Conservation (phyloP, 805 yeast species). For the Cyberlindnera meyerae region DNA sequence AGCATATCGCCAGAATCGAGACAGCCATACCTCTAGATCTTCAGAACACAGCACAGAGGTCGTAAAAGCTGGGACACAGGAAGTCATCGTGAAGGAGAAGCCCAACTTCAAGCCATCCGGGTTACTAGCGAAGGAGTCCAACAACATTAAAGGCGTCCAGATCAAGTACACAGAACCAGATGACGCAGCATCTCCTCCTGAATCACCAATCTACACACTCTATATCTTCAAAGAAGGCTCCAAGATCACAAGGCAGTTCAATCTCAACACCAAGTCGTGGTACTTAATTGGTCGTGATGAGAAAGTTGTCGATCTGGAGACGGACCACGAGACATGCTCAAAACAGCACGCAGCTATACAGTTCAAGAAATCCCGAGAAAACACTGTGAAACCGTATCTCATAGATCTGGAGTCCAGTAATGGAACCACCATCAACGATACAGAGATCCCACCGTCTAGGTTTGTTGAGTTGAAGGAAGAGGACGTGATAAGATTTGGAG, state of each 20-base stretch:
- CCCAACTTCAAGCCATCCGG: slow-evolving; percentile 40
- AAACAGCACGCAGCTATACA: slow-evolving; percentile 48
- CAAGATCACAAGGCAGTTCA: slow-evolving; percentile 21
- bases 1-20: no score
- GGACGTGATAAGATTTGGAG: slow-evolving; percentile 39
- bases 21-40: background rate
- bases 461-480: slow-evolving; percentile 38
- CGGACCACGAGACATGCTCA: slow-evolving; percentile 35
- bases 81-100: slow-evolving; percentile 15
- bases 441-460: slow-evolving; percentile 34
- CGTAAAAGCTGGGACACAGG: background rate
- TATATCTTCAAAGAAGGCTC: slow-evolving; percentile 28
- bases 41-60: background rate
- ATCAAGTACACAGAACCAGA: slow-evolving; percentile 35
- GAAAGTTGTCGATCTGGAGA: slow-evolving; percentile 32
- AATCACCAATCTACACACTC: slow-evolving; percentile 24
- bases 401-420: slow-evolving; percentile 45
- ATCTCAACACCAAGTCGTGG: slow-evolving; percentile 25
- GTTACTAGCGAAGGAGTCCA: slow-evolving; percentile 36
- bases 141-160: slow-evolving; percentile 31
- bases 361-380: slow-evolving; percentile 26
- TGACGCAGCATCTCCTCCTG: slow-evolving; percentile 30
- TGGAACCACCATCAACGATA: slow-evolving; percentile 41
- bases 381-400: slow-evolving; percentile 29
- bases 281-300: slow-evolving; percentile 35